A percentile compares a stretch with the other conserved stretches of the same genome.
Conservation (phyloP, 1,139 yeast species). For the Saccharomyces hybrid region DNA sequence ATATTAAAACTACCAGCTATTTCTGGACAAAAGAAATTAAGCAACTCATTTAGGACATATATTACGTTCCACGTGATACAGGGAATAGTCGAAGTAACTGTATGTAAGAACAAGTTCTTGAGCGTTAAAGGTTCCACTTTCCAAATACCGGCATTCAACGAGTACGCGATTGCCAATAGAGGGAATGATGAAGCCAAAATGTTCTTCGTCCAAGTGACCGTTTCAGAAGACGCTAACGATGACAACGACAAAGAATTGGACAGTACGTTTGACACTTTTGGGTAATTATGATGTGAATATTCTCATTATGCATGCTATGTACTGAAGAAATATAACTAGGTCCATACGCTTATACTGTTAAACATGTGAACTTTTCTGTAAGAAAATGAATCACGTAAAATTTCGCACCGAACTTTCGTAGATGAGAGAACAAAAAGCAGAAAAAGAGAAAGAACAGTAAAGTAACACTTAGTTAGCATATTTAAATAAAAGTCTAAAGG, state of each 20-base stretch:
- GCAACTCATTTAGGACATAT: constrained; percentile 58
- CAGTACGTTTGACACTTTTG: neutral
- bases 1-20: constrained; percentile 58
- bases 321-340: neutral
- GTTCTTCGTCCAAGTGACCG: constrained; percentile 68
- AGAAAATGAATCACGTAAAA: neutral
- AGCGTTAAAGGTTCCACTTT: constrained; percentile 71
- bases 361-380: neutral
- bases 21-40: constrained; percentile 49
- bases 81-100: constrained; percentile 62
- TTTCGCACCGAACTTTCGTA: neutral
- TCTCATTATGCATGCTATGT: neutral
- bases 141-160: constrained; percentile 71
- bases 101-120: constrained; percentile 52
- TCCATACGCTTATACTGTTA: neutral
- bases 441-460: neutral
- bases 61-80: constrained; percentile 67
- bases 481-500: neutral
- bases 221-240: constrained; percentile 16
- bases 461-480: neutral
- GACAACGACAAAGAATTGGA: constrained; percentile 20
- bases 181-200: constrained; percentile 52
- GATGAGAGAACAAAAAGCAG: neutral
- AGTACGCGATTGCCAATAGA: constrained; percentile 54
- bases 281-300: neutral